These are phyloP conservation scores for Nakataea oryzae DNA, from an alignment of 2,329 filamentous ascomycete genomes.

Conservation along the genomic window DNA sequence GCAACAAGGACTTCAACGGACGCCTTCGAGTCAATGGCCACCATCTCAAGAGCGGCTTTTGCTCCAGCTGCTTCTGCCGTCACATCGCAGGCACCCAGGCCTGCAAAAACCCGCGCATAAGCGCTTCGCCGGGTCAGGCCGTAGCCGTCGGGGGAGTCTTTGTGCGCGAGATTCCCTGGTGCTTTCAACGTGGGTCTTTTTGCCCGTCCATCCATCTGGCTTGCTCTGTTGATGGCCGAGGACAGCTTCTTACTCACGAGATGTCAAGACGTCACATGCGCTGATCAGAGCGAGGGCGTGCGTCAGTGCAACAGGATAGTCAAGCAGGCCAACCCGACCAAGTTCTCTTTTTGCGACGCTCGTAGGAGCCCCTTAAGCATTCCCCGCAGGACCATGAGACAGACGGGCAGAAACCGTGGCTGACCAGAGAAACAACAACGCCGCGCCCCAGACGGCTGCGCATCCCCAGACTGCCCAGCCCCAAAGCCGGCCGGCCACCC, in stretches of 20 bases:
- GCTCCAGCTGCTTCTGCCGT: constrained; percentile 2
- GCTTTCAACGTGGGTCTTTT: not conserved
- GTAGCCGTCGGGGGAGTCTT: not conserved
- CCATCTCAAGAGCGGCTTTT: not conserved
- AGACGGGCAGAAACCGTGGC: not conserved
- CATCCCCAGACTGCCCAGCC: constrained; percentile 7
- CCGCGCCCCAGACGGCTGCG: constrained; percentile 11
- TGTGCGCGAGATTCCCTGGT: not conserved
- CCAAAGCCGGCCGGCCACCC: constrained; percentile 1
- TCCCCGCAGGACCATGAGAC: not conserved
- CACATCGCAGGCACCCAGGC: not conserved
- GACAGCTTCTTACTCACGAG: not conserved
- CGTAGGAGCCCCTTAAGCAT: constrained; percentile 8
- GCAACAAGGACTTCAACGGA: not conserved
- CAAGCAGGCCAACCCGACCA: constrained; percentile 11
- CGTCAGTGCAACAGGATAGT: constrained; percentile 9
- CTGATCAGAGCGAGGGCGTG: constrained; percentile 1
- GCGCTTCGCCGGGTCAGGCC: not conserved
- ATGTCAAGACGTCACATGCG: constrained; percentile 8
- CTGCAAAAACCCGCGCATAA: not conserved
- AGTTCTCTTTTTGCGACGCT: constrained; percentile 11
- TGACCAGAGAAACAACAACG: not conserved
- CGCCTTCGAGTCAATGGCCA: not conserved
- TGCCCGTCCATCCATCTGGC: not conserved
- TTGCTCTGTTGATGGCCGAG: not conserved